A percentile compares a stretch with the other conserved stretches of the same genome.
These are phyloP conservation scores for Picochlorum sp. DNA, from an alignment of 139 green algal genomes.

Conservation along the genomic window DNA sequence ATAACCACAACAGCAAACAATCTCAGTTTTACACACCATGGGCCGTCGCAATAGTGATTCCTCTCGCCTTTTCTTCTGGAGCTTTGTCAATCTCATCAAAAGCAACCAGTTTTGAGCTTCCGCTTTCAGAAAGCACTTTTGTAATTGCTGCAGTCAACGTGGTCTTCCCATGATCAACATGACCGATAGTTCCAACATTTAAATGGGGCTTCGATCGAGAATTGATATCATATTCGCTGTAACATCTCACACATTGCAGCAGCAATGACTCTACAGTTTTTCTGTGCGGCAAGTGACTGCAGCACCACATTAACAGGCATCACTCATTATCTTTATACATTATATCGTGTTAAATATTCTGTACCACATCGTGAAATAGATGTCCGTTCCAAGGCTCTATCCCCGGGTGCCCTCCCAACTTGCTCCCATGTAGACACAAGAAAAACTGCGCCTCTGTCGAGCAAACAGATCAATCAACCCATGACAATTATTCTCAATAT, in stretches of 20 bases:
- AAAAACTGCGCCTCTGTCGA: no score
- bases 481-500: no score
- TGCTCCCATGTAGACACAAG: no score
- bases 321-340: no score
- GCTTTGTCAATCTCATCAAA: slow-evolving; percentile 99
- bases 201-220: slow-evolving; percentile 86
- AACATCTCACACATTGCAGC: not conserved
- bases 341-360: no score
- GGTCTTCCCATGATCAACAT: slow-evolving; percentile 99
- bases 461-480: no score
- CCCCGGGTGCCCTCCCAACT: no score
- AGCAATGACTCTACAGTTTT: not conserved
- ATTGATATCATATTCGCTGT: slow-evolving; percentile 76
- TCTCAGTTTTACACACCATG: no score
- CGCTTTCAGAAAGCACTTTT: slow-evolving; percentile 82
- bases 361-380: no score
- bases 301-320: no score
- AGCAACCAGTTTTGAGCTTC: slow-evolving; percentile 60
- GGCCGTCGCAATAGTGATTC: slow-evolving; percentile 97
- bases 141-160: slow-evolving; percentile 94
- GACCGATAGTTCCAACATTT: slow-evolving; percentile 97
- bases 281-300: not conserved
- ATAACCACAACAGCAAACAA: slow-evolving; percentile 35
- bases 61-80: slow-evolving; percentile 94
- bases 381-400: no score